Conservation (phyloP, 495 filamentous ascomycete species). For the Penicillium bovifimosum region DNA sequence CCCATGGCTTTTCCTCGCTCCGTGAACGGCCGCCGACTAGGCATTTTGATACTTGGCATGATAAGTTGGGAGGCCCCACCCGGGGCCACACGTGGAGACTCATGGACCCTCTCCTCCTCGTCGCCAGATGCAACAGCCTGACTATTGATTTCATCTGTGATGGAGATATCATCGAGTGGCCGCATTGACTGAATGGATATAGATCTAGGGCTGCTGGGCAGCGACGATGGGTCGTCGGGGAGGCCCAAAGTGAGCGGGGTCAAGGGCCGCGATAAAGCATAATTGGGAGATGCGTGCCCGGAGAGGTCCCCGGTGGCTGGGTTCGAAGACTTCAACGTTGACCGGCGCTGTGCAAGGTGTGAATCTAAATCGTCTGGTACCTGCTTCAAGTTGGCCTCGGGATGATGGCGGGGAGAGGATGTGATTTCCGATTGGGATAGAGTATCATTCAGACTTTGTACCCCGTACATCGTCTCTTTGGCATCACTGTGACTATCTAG, state of each 20-base stretch:
- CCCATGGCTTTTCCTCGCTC: conserved; percentile 78
- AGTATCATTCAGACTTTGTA: conserved; percentile 58
- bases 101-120: conserved; percentile 32
- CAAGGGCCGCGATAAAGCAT: conserved; percentile 35
- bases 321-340: conserved; percentile 33
- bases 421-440: conserved; percentile 27
- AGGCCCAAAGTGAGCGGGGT: conserved; percentile 41
- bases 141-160: conserved; percentile 46
- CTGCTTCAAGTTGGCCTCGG: conserved; percentile 22
- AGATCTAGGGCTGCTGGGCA: conserved; percentile 51
- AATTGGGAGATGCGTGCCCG: conserved; percentile 15
- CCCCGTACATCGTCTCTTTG: conserved; percentile 52
- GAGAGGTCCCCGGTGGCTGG: conserved; percentile 20
- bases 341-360: conserved; percentile 20
- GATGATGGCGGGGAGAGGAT: conserved; percentile 6
- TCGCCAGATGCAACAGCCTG: conserved; percentile 47
- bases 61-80: conserved; percentile 77
- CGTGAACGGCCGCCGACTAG: conserved; percentile 88
- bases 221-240: conserved; percentile 39
- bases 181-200: conserved; percentile 44
- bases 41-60: conserved; percentile 97
- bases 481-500: conserved; percentile 16
- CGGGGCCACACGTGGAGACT: conserved; percentile 21
- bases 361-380: conserved; percentile 22
- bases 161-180: conserved; percentile 46